phyloP scores from a whole-genome alignment of 2,329 filamentous ascomycete genomes.

The Pseudomassariella vexata region DNA sequence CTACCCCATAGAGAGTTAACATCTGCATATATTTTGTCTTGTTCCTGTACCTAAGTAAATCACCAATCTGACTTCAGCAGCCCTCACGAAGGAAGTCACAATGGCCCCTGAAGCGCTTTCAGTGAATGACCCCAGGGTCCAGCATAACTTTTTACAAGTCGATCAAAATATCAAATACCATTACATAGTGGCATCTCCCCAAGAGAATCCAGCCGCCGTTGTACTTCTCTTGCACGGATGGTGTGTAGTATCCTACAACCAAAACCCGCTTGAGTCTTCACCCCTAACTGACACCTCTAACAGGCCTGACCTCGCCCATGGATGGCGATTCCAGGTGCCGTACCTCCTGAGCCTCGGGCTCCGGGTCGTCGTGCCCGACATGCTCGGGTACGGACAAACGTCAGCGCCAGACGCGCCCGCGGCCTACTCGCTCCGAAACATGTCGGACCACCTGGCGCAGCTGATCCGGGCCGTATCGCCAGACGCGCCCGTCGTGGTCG shows the following conservation, averaged over 20 bases:
- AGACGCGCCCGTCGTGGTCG: conserved; percentile 62
- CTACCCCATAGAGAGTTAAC: no score
- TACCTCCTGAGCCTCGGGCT: conserved; percentile 65
- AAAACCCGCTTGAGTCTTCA: no score
- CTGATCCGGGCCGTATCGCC: conserved; percentile 53
- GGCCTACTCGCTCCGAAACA: conserved; percentile 66
- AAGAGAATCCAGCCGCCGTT: conserved; percentile 37
- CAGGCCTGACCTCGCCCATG: conserved; percentile 77
- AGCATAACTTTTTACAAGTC: no score
- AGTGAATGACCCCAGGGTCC: conserved; percentile 63
- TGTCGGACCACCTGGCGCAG: conserved; percentile 68
- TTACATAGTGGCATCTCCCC: conserved; percentile 53
- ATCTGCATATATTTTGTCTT: no score
- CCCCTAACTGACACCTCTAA: no score
- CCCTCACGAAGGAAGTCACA: no score
- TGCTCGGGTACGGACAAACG: conserved; percentile 80
- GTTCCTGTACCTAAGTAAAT: no score
- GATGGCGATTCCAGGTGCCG: conserved; percentile 88
- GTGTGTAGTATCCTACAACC: no score
- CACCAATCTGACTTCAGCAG: no score
- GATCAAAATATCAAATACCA: conserved; percentile 63
- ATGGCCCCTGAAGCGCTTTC: no score
- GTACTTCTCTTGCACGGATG: conserved; percentile 37
- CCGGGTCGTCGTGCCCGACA: conserved; percentile 77
- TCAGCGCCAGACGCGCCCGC: conserved; percentile 57